Base-by-base conservation (phyloP, 1,284 basidiomycete genomes). In the Cerioporus squamosus region DNA sequence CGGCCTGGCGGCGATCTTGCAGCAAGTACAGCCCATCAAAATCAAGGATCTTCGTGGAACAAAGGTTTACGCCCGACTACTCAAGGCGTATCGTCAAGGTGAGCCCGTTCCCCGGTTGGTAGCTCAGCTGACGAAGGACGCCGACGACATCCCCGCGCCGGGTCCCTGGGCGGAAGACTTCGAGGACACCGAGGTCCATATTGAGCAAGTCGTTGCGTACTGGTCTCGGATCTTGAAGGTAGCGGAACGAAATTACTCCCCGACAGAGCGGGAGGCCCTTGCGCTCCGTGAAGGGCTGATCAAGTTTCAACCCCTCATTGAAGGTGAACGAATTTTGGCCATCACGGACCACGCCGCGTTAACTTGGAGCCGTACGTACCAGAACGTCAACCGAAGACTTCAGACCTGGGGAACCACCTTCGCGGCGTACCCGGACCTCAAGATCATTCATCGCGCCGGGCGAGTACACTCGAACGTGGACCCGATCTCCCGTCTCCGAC, bases 41-140 rank as follows among this genome's bases (percentile, higher is more conserved):
- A 53, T 79, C 0, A 12, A 44, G 2, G 77, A 79, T 49, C 56
- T 80, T 17, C 66, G 68, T 45, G 75, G 74, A 0, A 79, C 77
- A 0, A 59, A 62, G 26, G 49, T 60, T 0, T 78, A 78, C 53
- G 67, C 76, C 2, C 43, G 63, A 9, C 59, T 74, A 31, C 54
- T 2, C 17, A 62, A 62, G 39, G 66, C 64, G 2, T 66, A 51
- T 38, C 20, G 57, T 7, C 45, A 42, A 40, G 57, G 60, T 14
- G 14, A 59, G 15, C 57, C 66, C 1, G 45, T 70, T 2, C 70
- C 71, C 17, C 18, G 9, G 4, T 51, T 74, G 1, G 63, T 68
- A 0, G 42, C 62, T 1, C 33, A 51, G n/a, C 18, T 68, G 15
- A 57, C 66, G 6, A 60, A 61, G 17, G 60, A 65, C 40, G 8